Evolutionary conservation across 2,329 filamentous ascomycete genomes (phyloP), one percentile per base, ranked within the genome.

Genomic region (Corynespora cassiicola): DNA sequence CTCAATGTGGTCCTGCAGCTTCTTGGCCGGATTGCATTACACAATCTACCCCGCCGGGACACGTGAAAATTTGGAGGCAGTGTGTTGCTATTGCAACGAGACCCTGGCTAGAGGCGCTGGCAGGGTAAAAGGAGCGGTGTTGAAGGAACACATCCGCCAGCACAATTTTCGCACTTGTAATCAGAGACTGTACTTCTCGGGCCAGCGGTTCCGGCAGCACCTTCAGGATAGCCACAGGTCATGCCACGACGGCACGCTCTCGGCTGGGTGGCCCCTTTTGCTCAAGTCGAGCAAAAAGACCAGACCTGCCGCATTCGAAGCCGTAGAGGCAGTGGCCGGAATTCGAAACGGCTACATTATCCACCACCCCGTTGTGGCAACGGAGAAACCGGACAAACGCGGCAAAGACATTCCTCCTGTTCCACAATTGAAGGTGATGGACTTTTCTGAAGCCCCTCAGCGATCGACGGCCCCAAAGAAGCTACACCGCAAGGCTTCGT

Each of bases 1-100:
- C 32, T 52, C 41, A 1, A 59, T 56, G 55, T 61, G 50, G 50
- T 61, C 55, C 9, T 61, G 55, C 20, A 58, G 52, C 30, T 61
- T 59, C 35, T 33, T 61, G 5, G 50, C 53, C 3, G 52, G 55
- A 18, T 50, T 61, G 43, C 55, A 57, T 22, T 56, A 58, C 28
- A 52, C 57, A 6, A 58, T 61, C 5, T 61, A 56, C 22, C 55
- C 57, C 6, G 39, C 45, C 11, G 43, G 45, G 4, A 32, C 39
- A 2, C 20, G 26, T 14, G 18, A 25, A 11, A 15, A 46, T 12
- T 31, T 49, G 1, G 47, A 53, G 25, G 54, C 51, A 1, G 39
- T 53, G 1, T 61, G 56, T 21, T 61, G 53, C 33, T 61, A 54
- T 38, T 58, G 56, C 33, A 58, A 58, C 20, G 53, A 55, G 9